Evolutionary conservation across 345 rosid genomes (phyloP).

Genomic region (Arabidopsis suecica): DNA sequence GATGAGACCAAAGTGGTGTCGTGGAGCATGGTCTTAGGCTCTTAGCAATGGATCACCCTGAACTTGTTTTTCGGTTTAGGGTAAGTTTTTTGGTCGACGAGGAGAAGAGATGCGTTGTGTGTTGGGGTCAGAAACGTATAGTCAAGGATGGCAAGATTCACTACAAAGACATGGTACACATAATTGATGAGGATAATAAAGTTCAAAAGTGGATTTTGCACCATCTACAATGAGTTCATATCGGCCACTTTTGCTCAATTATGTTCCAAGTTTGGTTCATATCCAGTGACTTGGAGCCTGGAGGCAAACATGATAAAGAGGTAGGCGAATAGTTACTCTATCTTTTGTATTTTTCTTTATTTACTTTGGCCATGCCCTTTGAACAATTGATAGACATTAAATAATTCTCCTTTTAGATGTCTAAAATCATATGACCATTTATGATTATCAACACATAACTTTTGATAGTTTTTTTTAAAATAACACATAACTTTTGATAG

Average conservation of each 20-base stretch:
- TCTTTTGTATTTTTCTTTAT: background rate
- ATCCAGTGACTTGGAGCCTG: background rate
- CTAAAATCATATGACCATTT: background rate
- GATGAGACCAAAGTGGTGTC: background rate
- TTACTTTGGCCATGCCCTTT: too few species aligned
- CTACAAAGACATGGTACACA: background rate
- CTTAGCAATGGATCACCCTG: background rate
- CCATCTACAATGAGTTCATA: background rate
- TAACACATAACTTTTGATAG: background rate
- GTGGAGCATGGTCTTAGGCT: conserved; percentile 14
- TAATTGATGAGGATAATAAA: background rate
- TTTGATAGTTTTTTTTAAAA: too few species aligned
- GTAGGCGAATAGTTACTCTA: too few species aligned
- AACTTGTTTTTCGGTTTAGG: background rate
- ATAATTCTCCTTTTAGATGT: too few species aligned
- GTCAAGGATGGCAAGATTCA: background rate
- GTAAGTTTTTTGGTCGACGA: background rate
- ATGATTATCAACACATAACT: background rate
- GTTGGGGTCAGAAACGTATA: background rate
- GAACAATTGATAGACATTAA: too few species aligned
- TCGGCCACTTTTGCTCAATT: background rate
- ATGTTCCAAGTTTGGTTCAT: conserved; percentile 1
- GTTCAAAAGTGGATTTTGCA: background rate
- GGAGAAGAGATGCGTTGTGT: background rate
- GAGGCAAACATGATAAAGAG: too few species aligned